Evolutionary conservation across 768 basidiomycete species (phyloP).

Genomic region (Tulasnella sp.): DNA sequence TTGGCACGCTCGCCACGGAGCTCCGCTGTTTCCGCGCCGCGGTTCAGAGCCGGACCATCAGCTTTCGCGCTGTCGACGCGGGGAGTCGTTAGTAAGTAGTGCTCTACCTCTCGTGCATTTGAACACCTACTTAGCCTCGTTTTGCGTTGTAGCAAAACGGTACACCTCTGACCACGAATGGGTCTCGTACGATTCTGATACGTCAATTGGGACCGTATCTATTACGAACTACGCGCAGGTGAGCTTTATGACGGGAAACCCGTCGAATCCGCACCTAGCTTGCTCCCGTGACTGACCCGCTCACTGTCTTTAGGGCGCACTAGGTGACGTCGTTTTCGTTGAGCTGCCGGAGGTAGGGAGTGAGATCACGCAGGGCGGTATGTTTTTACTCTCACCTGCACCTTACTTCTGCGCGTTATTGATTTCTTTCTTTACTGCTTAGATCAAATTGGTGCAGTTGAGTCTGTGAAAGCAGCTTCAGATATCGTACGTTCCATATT

Average conservation of each 20-base stretch:
- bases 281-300: background rate
- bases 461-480: conserved; percentile 94
- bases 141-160: conserved; percentile 46
- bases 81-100: background rate
- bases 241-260: conserved; percentile 83
- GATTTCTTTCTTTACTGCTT: background rate
- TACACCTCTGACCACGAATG: conserved; percentile 88
- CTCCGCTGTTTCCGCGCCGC: background rate
- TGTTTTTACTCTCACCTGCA: conserved; percentile 29
- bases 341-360: conserved; percentile 69
- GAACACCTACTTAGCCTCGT: background rate
- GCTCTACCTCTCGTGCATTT: background rate
- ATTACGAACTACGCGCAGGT: conserved; percentile 92
- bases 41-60: background rate
- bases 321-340: conserved; percentile 97
- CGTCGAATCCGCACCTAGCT: background rate
- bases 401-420: background rate
- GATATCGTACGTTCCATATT: conserved; percentile 61
- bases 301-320: conserved; percentile 36
- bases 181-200: conserved; percentile 66
- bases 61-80: background rate
- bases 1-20: background rate
- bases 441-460: conserved; percentile 87
- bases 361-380: conserved; percentile 64
- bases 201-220: conserved; percentile 67